Evolutionary conservation across 257 asterid species (phyloP), one percentile per base, ranked within the genome.

Genomic region (Thymus mandschuricus): DNA sequence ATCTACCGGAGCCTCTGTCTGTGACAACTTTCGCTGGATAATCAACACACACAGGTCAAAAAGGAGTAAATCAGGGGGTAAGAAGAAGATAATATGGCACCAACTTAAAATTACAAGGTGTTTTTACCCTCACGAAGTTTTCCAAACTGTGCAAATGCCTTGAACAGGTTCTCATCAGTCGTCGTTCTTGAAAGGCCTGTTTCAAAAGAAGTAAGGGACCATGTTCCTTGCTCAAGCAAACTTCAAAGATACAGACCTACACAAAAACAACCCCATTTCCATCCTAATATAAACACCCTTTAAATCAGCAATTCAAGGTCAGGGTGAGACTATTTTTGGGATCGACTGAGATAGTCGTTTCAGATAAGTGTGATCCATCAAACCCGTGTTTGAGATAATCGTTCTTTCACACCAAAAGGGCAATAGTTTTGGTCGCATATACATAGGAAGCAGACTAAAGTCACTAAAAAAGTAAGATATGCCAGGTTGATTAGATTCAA

Each of bases 161-260:
- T 82, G 67, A 51, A 76, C 64, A 95, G 87, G 68, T 78, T 81
- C 44, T 87, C 98, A 75, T 95, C 98, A 4, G 82, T 82, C 0
- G 99, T 95, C 60, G 35, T 77, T 86, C 96, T 83, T 67, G 96
- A 89, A 61, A 93, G 96, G 54, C 98, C 98, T 93, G 87, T 73
- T 40, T 54, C 80, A 62, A 38, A 33, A 56, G 66, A 45, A 48
- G 7, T 38, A 21, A 21, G 21, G 21, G 21, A 21, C 21, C 21
- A 21, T 21, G 21, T 21, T 21, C 21, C 21, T 21, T 21, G 21
- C 21, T 21, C 21, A 63, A 69, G 68, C 3, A 60, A 34, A 49
- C 52, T 62, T 45, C 56, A 57, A 51, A 70, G 71, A 66, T 3
- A 67, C 40, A 41, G 30, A 62, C 34, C 0, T 2, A 31, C 13